phyloP scores from a whole-genome alignment of 1,139 yeast genomes.

The Suhomyces bokatorum region DNA sequence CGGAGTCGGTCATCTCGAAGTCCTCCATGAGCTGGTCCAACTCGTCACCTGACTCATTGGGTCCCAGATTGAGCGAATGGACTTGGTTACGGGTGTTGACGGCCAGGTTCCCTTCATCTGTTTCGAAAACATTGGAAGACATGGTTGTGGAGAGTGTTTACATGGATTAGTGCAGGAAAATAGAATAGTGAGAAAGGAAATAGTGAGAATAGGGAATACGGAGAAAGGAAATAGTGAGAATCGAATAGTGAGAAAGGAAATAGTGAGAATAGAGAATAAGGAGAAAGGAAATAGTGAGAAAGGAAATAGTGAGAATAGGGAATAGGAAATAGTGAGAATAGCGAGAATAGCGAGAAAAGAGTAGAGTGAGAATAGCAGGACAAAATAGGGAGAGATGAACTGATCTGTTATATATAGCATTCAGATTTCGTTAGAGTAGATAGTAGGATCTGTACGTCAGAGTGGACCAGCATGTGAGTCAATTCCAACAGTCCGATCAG shows the following conservation, averaged over 20 bases:
- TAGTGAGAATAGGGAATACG: no score
- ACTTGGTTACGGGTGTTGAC: conserved; percentile 10
- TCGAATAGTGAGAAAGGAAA: neutral
- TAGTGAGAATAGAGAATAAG: neutral
- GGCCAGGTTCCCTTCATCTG: conserved; percentile 10
- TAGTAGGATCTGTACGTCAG: no score
- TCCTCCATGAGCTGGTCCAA: conserved; percentile 18
- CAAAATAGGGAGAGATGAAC: no score
- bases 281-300: no score
- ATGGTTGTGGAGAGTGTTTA: conserved; percentile 8
- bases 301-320: no score
- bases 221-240: neutral
- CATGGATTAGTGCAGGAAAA: conserved; percentile 1
- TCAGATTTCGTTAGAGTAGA: no score
- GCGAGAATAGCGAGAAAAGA: no score
- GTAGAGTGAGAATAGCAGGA: no score
- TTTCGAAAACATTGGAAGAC: conserved; percentile 17
- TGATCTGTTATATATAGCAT: no score
- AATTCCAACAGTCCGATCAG: no score
- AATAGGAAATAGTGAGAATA: no score
- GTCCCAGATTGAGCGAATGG: conserved; percentile 1
- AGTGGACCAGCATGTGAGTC: no score
- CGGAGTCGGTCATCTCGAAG: conserved; percentile 15
- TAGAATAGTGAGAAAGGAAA: neutral
- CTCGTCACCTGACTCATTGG: conserved; percentile 13